Evolutionary conservation across 2,329 filamentous ascomycete genomes (phyloP), one percentile per base, ranked within the genome.

Genomic region (Rachicladosporium sp.): DNA sequence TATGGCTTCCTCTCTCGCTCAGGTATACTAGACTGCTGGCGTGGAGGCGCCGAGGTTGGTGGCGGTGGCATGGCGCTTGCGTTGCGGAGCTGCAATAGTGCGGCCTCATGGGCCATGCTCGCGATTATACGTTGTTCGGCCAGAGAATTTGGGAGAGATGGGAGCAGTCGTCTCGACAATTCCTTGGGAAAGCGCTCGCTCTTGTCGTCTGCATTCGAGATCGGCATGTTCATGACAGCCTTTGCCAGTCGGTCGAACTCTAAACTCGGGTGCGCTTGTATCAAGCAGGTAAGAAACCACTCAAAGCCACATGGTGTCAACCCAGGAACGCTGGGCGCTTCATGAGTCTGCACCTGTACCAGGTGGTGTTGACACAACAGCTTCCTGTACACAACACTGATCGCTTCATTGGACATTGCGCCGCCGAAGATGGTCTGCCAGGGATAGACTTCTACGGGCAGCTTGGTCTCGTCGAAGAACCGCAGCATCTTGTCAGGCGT

Each of bases 151-250:
- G 72, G 66, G 6, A 60, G 58, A 0, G 65, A 63, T 0, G 86
- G 86, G 31, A 93, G 74, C 3, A 91, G 67, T 38, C 80, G 71
- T 31, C 85, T 70, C 1, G 83, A 79, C 2, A 93, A 69, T 49
- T 87, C 79, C 47, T 84, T 86, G 0, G 86, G 87, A 40, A 93
- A 79, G 2, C 82, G 69, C 58, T 88, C 82, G 8, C 73, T 76
- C 46, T 70, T 73, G 35, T 80, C 73, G 40, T 70, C 67, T 0
- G 76, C 69, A 40, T 79, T 76, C 50, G 58, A 77, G 50, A 93
- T 81, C 1, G 84, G 81, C 59, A 88, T 74, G 33, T 79, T 71
- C 3, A 76, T 59, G 3, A 88, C 73, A 13, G 85, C 74, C 42
- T 73, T 76, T 33, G 76, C 68, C 4, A 94, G 66, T 8, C 87